Base-by-base conservation (phyloP, 2,329 filamentous ascomycete species). In the Bipolaris zeicola region DNA sequence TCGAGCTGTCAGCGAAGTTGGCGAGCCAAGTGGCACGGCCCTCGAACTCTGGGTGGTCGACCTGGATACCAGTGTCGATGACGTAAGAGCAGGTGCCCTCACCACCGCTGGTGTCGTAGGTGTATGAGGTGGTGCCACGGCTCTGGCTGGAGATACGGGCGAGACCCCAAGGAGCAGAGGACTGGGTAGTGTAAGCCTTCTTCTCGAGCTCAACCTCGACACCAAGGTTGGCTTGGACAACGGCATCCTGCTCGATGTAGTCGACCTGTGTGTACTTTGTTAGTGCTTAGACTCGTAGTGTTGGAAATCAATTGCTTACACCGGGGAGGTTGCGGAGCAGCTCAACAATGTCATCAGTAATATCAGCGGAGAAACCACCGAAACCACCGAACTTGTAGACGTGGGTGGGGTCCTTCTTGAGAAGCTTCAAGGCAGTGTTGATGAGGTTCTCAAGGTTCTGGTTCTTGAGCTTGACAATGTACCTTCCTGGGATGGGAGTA, bases 1-100 rank as follows among this genome's bases (percentile, higher is more conserved):
- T 73, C 1, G 42, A 44, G 43, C 71, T 69, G 55, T 76, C 73
- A 52, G 72, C 72, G 50, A 65, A 75, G 67, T 76, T 76, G 60
- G 71, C 69, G 16, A 77, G 63, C 65, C 72, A 75, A 34, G 68
- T 73, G 33, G 75, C 75, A 62, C 76, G 75, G 46, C 73, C 72
- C 57, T 75, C 75, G 24, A 78, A 77, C 34, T 78, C 75, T 7
- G 71, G 50, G 73, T 90, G 87, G 5, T 79, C 78, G 36, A 77
- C 76, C 52, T 77, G 76, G 69, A 89, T 84, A 63, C 87, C 87
- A 5, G 87, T 89, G 73, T 90, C 87, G 38, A 90, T 82, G 22
- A 90, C 76, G 70, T 85, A 90, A 26, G 81, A 82, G 20, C 83
- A 87, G 66, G 75, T 76, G 52, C 63, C 62, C 31, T 64, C 59